A percentile compares a stretch with the other conserved stretches of the same genome.
Evolutionary conservation across 768 basidiomycete genomes (phyloP).

Genomic region (Pholiota molesta): DNA sequence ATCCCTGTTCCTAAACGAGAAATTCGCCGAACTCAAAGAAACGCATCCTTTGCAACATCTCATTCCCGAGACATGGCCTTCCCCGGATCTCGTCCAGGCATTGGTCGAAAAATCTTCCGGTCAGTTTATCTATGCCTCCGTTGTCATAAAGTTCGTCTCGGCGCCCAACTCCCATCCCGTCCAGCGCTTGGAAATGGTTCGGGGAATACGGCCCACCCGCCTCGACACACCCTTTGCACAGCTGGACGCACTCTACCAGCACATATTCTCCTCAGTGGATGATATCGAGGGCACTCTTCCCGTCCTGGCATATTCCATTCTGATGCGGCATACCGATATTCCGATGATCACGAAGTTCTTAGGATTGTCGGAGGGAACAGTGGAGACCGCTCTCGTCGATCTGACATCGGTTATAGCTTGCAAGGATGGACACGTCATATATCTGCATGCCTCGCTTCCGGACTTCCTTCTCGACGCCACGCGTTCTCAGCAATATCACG

Average conservation of each 20-base stretch:
- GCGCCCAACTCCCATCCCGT: slow-evolving; percentile 8
- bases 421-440: not conserved
- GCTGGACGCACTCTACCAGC: slow-evolving; percentile 13
- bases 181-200: slow-evolving; percentile 11
- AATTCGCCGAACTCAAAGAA: slow-evolving; percentile 8
- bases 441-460: slow-evolving; percentile 13
- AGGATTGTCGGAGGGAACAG: not conserved
- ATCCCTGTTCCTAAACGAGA: slow-evolving; percentile 7
- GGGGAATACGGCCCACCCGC: slow-evolving; percentile 1
- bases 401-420: slow-evolving; percentile 7
- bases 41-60: slow-evolving; percentile 11
- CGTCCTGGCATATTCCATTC: slow-evolving; percentile 5
- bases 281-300: not conserved
- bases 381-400: slow-evolving; percentile 6
- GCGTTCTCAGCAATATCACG: slow-evolving; percentile 10
- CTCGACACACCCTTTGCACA: slow-evolving; percentile 8
- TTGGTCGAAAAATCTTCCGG: slow-evolving; percentile 25
- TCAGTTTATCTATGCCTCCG: slow-evolving; percentile 21
- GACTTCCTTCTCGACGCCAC: slow-evolving; percentile 12
- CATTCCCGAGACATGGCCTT: slow-evolving; percentile 6
- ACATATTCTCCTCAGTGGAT: slow-evolving; percentile 6
- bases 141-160: slow-evolving; percentile 14
- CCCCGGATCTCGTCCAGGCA: slow-evolving; percentile 18
- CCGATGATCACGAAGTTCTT: not conserved
- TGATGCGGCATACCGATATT: not conserved